Evolutionary conservation across 805 yeast species (phyloP).

Genomic region (Teunomyces funiuensis): DNA sequence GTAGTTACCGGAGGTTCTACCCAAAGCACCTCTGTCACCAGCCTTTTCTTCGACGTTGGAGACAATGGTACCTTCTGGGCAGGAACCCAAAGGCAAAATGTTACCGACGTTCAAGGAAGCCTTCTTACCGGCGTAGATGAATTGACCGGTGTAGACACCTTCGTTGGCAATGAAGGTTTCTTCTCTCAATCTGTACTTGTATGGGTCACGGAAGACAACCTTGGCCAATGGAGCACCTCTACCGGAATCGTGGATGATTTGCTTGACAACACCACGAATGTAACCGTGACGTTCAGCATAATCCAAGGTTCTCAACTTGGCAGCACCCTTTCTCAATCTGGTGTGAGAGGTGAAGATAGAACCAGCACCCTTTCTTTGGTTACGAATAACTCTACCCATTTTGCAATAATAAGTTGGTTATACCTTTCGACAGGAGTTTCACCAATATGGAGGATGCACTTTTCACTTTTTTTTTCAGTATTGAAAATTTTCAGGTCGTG

Average conservation of each 20-base stretch:
- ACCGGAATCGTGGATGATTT: slow-evolving; percentile 98
- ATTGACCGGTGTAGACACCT: slow-evolving; percentile 99
- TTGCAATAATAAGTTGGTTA: slow-evolving; percentile 14
- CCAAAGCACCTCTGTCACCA: slow-evolving; percentile 99
- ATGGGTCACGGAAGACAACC: slow-evolving; percentile 99
- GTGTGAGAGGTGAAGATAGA: slow-evolving; percentile 99
- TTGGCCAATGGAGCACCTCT: slow-evolving; percentile 98
- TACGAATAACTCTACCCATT: slow-evolving; percentile 95
- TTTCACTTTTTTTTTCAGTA: slow-evolving; percentile 2
- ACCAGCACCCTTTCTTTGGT: slow-evolving; percentile 99
- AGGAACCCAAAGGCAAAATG: slow-evolving; percentile 93
- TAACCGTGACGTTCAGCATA: slow-evolving; percentile 99
- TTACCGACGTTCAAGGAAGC: slow-evolving; percentile 97
- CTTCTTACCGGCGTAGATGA: slow-evolving; percentile 97
- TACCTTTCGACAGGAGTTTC: slow-evolving; percentile 2
- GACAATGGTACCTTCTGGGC: slow-evolving; percentile 99
- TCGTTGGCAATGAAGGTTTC: slow-evolving; percentile 99
- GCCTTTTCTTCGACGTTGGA: slow-evolving; percentile 98
- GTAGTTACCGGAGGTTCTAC: slow-evolving; percentile 99
- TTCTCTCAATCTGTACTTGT: slow-evolving; percentile 96
- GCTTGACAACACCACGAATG: slow-evolving; percentile 99
- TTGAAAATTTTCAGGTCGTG: neutral
- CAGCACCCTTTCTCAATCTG: slow-evolving; percentile 99
- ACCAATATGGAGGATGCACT: neutral
- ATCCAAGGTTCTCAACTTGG: slow-evolving; percentile 98